These are phyloP conservation scores for Rhodotorula sp. DNA, from an alignment of 1,284 basidiomycete species.

Conservation along the genomic window DNA sequence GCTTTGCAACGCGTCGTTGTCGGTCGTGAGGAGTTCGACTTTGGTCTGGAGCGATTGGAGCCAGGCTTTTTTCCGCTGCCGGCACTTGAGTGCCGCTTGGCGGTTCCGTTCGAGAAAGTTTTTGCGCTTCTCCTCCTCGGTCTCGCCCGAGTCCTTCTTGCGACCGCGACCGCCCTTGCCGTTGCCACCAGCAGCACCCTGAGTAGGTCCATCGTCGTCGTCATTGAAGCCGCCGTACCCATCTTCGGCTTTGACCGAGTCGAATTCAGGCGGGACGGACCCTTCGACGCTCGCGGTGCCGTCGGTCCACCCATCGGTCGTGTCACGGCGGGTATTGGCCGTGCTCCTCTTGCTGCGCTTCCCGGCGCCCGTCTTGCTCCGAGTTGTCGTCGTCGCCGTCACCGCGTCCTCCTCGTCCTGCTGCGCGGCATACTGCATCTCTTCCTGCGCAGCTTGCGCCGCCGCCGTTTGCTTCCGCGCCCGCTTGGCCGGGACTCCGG, in stretches of 20 bases:
- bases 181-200: constrained; percentile 1
- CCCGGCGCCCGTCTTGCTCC: constrained; percentile 23
- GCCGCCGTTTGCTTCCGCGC: constrained; percentile 12
- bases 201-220: constrained; percentile 17
- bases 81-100: constrained; percentile 96
- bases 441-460: constrained; percentile 20
- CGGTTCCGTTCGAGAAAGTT: constrained; percentile 93
- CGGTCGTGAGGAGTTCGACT: constrained; percentile 81
- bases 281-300: background rate
- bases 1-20: constrained; percentile 83
- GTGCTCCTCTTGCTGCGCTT: constrained; percentile 18
- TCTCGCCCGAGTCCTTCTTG: constrained; percentile 72
- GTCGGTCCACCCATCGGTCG: constrained; percentile 1
- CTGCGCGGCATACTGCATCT: background rate
- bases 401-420: constrained; percentile 4
- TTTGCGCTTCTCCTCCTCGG: constrained; percentile 89
- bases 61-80: constrained; percentile 98
- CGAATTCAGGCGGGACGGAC: background rate
- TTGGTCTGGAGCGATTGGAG: constrained; percentile 86
- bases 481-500: constrained; percentile 4
- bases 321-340: background rate
- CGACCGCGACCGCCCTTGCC: constrained; percentile 34
- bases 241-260: constrained; percentile 6
- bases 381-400: background rate
- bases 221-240: constrained; percentile 29